These are phyloP conservation scores for Colletotrichum higginsianum DNA, from an alignment of 2,329 filamentous ascomycete species.

Conservation along the genomic window DNA sequence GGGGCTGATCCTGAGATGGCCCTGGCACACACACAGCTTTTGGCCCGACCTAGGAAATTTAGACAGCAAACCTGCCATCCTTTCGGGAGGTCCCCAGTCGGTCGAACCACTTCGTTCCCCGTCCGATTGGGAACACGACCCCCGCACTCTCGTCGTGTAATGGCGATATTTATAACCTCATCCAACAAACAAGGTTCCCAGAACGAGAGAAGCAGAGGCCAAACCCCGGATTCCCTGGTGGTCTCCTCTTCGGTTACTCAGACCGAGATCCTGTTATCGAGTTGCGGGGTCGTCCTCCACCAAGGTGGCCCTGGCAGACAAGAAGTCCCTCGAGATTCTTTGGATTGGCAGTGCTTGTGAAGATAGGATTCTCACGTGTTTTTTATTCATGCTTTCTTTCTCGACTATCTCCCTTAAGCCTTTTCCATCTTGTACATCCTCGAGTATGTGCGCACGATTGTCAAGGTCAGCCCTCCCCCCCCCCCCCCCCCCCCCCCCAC, in stretches of 20 bases:
- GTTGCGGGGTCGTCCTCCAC: not conserved
- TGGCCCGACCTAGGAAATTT: not conserved
- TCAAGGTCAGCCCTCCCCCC: conserved; percentile 5
- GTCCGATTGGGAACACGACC: not conserved
- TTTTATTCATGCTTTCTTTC: not conserved
- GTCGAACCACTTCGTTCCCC: not conserved
- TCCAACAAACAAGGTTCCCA: not conserved
- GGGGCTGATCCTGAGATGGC: not conserved
- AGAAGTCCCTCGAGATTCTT: not conserved
- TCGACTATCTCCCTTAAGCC: not conserved
- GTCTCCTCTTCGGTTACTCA: not conserved
- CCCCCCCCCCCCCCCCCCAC: no score
- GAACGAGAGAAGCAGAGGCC: not conserved
- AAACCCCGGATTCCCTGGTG: not conserved
- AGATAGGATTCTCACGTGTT: conserved; percentile 18
- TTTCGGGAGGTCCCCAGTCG: not conserved
- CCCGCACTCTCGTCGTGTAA: not conserved
- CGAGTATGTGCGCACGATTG: no score
- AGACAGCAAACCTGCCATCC: not conserved
- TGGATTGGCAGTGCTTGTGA: not conserved
- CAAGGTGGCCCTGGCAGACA: not conserved
- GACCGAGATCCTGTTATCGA: not conserved
- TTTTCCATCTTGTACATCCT: not conserved
- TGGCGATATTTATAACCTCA: conserved; percentile 19
- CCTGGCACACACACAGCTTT: not conserved